phyloP scores from a whole-genome alignment of 345 rosid genomes.

The Eucalyptus globulus region DNA sequence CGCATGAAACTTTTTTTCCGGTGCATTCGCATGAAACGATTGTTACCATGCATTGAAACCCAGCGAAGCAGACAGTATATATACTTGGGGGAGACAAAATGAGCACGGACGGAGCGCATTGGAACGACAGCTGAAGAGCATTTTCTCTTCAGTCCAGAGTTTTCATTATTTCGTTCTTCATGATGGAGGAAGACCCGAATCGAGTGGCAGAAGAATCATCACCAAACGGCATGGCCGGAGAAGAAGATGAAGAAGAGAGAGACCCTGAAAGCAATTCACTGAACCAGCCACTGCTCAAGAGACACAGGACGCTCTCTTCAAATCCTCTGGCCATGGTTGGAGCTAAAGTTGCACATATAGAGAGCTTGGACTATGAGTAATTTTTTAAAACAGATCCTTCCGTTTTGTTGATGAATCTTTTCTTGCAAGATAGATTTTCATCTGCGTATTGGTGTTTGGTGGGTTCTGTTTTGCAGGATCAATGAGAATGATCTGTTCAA shows the following conservation, averaged over 20 bases:
- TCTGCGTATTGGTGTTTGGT: neutral
- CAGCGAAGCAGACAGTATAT: neutral
- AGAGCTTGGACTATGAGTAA: conserved; percentile 93
- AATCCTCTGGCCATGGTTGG: conserved; percentile 78
- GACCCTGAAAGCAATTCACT: conserved; percentile 61
- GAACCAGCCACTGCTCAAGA: conserved; percentile 65
- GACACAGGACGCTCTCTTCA: conserved; percentile 61
- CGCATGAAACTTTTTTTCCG: neutral
- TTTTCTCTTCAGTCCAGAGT: neutral
- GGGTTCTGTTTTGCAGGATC: conserved; percentile 35
- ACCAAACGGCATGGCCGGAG: neutral
- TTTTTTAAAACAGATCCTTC: neutral
- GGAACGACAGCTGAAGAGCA: neutral
- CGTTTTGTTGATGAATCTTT: neutral
- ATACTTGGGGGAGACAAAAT: neutral
- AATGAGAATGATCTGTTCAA: conserved; percentile 90
- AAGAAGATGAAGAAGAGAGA: conserved; percentile 30
- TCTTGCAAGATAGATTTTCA: neutral
- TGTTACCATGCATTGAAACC: neutral
- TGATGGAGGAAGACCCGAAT: conserved; percentile 36
- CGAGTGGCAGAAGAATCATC: neutral
- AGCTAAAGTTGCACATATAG: conserved; percentile 73
- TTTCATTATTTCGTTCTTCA: neutral
- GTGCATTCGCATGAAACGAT: neutral
- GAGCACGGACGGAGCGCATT: neutral